Percentiles rank a stretch among this genome's conserved stretches.
Evolutionary conservation across 768 basidiomycete species (phyloP).

Genomic region (Tulasnella calospora): DNA sequence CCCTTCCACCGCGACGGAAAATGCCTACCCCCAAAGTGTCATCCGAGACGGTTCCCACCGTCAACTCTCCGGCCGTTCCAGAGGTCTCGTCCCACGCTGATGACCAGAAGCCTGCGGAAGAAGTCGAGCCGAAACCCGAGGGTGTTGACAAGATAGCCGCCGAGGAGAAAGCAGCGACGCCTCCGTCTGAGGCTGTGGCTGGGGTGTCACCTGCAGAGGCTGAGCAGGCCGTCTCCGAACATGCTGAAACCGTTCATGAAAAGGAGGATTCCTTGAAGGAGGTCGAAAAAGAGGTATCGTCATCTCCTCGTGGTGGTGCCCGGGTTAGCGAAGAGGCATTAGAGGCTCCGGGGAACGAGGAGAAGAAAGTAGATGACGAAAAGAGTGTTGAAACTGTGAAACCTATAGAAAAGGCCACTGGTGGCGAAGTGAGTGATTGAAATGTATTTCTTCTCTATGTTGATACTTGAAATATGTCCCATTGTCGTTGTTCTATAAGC

Average conservation of each 20-base stretch:
- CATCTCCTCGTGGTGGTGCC: background rate
- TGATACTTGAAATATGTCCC: background rate
- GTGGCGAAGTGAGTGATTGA: conserved; percentile 20
- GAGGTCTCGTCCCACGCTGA: conserved; percentile 26
- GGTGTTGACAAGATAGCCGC: background rate
- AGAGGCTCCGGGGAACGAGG: background rate
- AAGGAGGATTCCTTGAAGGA: background rate
- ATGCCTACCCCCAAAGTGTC: conserved; percentile 41
- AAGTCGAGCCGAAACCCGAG: background rate
- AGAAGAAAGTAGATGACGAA: conserved; percentile 6
- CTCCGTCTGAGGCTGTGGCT: background rate
- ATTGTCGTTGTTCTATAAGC: conserved; percentile 11
- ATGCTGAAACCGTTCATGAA: background rate
- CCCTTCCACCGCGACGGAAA: conserved; percentile 59
- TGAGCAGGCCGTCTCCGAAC: background rate
- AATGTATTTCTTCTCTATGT: conserved; percentile 1
- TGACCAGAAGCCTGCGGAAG: background rate
- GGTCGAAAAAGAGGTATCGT: background rate
- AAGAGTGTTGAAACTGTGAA: background rate
- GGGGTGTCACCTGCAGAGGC: background rate
- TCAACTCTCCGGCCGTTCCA: conserved; percentile 31
- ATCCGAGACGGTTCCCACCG: conserved; percentile 32
- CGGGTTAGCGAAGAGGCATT: background rate
- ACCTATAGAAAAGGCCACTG: conserved; percentile 13
- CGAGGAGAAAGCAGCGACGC: conserved; percentile 2